Conservation (phyloP, 768 basidiomycete genomes). For the Panaeolus cyanescens region DNA sequence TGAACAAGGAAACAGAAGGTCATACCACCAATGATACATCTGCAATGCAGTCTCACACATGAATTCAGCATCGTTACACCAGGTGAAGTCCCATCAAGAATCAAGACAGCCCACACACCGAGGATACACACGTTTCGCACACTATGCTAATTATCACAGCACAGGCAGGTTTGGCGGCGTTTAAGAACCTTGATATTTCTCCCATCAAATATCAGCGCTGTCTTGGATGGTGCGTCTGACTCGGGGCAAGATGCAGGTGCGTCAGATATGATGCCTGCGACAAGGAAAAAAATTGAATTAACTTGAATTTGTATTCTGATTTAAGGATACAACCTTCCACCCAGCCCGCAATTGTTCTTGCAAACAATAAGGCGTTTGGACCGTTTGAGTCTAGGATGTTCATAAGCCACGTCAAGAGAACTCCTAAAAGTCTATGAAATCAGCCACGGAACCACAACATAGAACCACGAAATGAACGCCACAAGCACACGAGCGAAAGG, state of each 20-base stretch:
- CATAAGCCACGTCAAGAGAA: neutral
- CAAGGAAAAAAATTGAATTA: neutral
- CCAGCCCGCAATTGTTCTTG: neutral
- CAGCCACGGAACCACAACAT: neutral
- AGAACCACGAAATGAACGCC: neutral
- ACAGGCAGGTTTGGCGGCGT: neutral
- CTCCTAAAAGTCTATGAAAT: constrained; percentile 1
- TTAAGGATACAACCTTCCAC: neutral
- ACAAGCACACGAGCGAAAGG: neutral
- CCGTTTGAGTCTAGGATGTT: neutral
- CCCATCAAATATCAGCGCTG: neutral
- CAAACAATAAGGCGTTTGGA: neutral
- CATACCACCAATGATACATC: neutral
- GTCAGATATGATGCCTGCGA: neutral
- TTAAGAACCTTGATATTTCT: neutral
- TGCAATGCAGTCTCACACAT: neutral
- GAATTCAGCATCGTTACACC: neutral
- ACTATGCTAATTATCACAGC: neutral
- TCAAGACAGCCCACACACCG: neutral
- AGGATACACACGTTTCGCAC: neutral
- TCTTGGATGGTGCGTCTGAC: neutral
- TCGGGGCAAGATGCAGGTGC: neutral
- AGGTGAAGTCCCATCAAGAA: neutral
- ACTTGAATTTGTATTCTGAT: neutral
- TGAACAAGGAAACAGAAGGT: neutral